Conservation (phyloP, 768 basidiomycete genomes). For the Lentinus tigrinus region DNA sequence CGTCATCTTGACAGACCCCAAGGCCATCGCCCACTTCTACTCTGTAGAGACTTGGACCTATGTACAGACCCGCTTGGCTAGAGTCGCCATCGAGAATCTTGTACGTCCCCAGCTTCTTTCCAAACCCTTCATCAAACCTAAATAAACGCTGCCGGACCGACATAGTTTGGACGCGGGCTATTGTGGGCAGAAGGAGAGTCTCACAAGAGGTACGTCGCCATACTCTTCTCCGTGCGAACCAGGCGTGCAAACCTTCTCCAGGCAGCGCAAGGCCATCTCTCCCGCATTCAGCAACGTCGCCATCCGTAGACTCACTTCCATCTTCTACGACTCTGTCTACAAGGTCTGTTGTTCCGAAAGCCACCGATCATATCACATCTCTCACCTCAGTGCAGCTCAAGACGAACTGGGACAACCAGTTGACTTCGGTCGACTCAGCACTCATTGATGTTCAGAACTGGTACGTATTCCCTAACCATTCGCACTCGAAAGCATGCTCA, state of each 20-base stretch:
- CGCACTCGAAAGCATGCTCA: not conserved
- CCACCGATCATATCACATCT: not conserved
- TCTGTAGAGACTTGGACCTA: conserved; percentile 51
- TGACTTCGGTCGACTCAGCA: conserved; percentile 19
- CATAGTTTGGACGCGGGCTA: conserved; percentile 35
- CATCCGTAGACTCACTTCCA: conserved; percentile 42
- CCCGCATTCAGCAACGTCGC: conserved; percentile 54
- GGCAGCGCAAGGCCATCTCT: conserved; percentile 49
- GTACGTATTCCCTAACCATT: not conserved
- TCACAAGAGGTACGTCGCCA: conserved; percentile 37
- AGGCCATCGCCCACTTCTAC: conserved; percentile 51
- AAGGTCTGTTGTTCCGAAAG: conserved; percentile 38
- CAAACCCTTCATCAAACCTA: too few species aligned
- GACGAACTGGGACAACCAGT: conserved; percentile 30
- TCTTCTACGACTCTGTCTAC: conserved; percentile 53
- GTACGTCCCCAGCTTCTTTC: too few species aligned
- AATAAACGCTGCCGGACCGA: too few species aligned
- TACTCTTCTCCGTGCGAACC: conserved; percentile 1
- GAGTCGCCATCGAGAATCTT: conserved; percentile 37
- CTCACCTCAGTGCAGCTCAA: conserved; percentile 30
- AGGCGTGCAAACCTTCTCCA: conserved; percentile 6
- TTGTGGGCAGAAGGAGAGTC: conserved; percentile 42
- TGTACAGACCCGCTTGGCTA: conserved; percentile 34
- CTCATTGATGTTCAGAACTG: conserved; percentile 50
- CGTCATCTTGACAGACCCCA: conserved; percentile 30